phyloP scores from a whole-genome alignment of 2,329 filamentous ascomycete genomes.

The Claviceps arundinis region DNA sequence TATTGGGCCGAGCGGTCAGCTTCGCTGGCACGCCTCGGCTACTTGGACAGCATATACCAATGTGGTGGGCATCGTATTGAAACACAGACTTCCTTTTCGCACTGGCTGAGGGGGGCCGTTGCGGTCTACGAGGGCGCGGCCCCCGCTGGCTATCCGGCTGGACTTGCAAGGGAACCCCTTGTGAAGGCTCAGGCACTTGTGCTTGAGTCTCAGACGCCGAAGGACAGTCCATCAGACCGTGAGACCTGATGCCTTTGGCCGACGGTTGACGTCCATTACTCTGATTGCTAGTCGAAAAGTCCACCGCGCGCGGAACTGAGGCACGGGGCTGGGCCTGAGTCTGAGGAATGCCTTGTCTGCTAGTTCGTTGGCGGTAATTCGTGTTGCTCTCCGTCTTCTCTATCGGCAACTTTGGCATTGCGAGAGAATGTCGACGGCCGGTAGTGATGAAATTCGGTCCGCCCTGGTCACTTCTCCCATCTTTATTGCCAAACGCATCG shows the following conservation, averaged over 20 bases:
- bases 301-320: not conserved
- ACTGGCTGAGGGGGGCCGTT: not conserved
- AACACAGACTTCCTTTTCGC: not conserved
- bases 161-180: not conserved
- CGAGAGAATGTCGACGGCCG: slow-evolving; percentile 5
- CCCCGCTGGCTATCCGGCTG: not conserved
- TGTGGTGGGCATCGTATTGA: slow-evolving; percentile 10
- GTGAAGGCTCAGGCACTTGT: not conserved
- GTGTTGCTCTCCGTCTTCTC: not conserved
- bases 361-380: not conserved
- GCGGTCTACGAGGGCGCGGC: not conserved
- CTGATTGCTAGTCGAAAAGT: not conserved
- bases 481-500: not conserved
- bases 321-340: not conserved
- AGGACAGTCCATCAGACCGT: not conserved
- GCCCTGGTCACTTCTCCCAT: not conserved
- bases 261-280: not conserved
- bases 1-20: slow-evolving; percentile 18
- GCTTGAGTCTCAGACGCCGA: not conserved
- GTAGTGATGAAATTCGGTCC: slow-evolving; percentile 7
- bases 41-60: slow-evolving; percentile 15
- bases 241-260: not conserved
- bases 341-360: not conserved
- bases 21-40: slow-evolving; percentile 14
- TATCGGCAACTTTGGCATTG: slow-evolving; percentile 2